phyloP scores from a whole-genome alignment of 1,139 yeast species.

The Hanseniaspora sp. region DNA sequence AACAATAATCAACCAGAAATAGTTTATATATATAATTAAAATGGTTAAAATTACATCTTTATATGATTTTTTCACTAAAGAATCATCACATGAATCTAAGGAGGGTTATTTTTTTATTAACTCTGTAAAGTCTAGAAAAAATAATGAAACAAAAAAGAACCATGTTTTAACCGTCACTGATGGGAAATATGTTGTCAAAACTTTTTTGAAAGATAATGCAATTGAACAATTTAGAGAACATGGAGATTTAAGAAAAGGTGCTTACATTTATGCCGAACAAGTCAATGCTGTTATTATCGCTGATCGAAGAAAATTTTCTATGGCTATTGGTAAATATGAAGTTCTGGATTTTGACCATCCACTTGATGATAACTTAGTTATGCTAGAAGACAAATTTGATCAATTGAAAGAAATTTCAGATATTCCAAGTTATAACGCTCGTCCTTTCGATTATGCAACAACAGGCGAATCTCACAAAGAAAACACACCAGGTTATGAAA shows the following conservation, averaged over 20 bases:
- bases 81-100: slow-evolving; percentile 7
- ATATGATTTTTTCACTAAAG: slow-evolving; percentile 11
- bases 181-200: slow-evolving; percentile 53
- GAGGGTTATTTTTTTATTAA: slow-evolving; percentile 9
- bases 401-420: slow-evolving; percentile 7
- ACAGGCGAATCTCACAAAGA: slow-evolving; percentile 18
- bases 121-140: slow-evolving; percentile 25
- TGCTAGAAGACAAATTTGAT: slow-evolving; percentile 10
- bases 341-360: slow-evolving; percentile 22
- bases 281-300: slow-evolving; percentile 29
- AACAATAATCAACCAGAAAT: not conserved
- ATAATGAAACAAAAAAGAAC: slow-evolving; percentile 24
- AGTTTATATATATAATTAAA: not conserved
- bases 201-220: slow-evolving; percentile 51
- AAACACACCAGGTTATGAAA: slow-evolving; percentile 5
- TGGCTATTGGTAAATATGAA: slow-evolving; percentile 44
- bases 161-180: slow-evolving; percentile 43
- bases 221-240: slow-evolving; percentile 39
- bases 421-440: slow-evolving; percentile 6
- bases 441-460: slow-evolving; percentile 15
- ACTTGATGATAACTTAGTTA: not conserved
- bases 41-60: slow-evolving; percentile 10
- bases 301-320: slow-evolving; percentile 43
- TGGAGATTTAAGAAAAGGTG: slow-evolving; percentile 34
- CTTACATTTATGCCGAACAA: slow-evolving; percentile 26